A percentile compares a stretch with the other conserved stretches of the same genome.
phyloP scores from a whole-genome alignment of 495 filamentous ascomycete genomes.

The Penicillium cinerascens region DNA sequence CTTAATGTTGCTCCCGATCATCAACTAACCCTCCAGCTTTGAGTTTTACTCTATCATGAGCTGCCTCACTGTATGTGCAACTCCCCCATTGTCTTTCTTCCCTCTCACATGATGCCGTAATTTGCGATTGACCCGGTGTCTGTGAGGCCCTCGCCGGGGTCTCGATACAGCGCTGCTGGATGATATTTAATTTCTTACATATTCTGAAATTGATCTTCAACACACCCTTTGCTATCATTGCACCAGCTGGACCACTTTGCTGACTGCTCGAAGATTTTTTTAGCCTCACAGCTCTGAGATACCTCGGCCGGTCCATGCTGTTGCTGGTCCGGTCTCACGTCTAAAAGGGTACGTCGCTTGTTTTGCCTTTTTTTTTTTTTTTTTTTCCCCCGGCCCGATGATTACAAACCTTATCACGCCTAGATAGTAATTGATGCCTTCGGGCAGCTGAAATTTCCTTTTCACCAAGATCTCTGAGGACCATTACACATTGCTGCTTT shows the following conservation, averaged over 20 bases:
- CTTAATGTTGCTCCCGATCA: constrained; percentile 7
- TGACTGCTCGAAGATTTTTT: constrained; percentile 29
- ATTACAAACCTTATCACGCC: constrained; percentile 70
- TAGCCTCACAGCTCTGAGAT: not conserved
- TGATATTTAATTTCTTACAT: constrained; percentile 98
- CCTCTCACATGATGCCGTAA: constrained; percentile 79
- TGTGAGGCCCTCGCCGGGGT: constrained; percentile 85
- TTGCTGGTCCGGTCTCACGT: not conserved
- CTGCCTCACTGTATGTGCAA: constrained; percentile 27
- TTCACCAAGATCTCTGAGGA: constrained; percentile 89
- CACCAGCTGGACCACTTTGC: constrained; percentile 14
- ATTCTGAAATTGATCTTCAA: constrained; percentile 64
- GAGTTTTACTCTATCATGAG: not conserved
- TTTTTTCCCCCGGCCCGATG: constrained; percentile 48
- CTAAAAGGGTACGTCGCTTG: constrained; percentile 1
- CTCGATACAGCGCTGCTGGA: constrained; percentile 64
- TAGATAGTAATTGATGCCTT: constrained; percentile 82
- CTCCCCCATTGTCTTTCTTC: not conserved
- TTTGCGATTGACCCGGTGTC: constrained; percentile 90
- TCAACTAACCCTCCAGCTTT: constrained; percentile 1
- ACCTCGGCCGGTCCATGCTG: not conserved
- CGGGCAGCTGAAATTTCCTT: constrained; percentile 59
- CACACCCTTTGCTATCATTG: constrained; percentile 12
- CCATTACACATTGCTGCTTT: constrained; percentile 20
- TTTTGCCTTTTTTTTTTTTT: constrained; percentile 1